These are phyloP conservation scores for Vigna reflexopilosa DNA, from an alignment of 306 rosid genomes.

Conservation along the genomic window DNA sequence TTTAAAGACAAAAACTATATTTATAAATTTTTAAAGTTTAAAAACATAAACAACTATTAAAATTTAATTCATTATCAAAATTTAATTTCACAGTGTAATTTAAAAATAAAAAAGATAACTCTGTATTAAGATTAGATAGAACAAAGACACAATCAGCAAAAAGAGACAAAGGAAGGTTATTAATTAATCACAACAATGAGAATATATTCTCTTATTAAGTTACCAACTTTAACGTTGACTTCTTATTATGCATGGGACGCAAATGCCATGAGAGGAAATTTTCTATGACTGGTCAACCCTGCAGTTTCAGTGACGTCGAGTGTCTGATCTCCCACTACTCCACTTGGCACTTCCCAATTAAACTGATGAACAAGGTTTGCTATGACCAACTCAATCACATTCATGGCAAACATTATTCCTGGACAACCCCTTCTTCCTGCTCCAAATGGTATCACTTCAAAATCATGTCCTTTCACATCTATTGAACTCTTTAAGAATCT, in stretches of 20 bases:
- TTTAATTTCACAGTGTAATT: too few species aligned
- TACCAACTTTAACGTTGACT: too few species aligned
- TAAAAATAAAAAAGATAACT: too few species aligned
- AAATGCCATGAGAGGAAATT: conserved; percentile 8
- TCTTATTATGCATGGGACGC: not conserved
- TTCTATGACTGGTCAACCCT: not conserved
- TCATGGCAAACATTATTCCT: not conserved
- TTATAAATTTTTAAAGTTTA: too few species aligned
- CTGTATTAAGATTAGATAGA: too few species aligned
- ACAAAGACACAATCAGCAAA: too few species aligned
- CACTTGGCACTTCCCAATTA: conserved; percentile 35
- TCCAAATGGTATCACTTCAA: conserved; percentile 38
- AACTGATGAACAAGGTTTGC: conserved; percentile 39
- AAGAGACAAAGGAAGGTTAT: too few species aligned
- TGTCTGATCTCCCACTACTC: not conserved
- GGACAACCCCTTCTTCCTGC: not conserved
- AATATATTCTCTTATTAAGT: too few species aligned
- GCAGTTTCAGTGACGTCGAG: conserved; percentile 2
- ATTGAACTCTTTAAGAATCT: conserved; percentile 28
- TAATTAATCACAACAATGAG: too few species aligned
- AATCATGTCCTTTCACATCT: conserved; percentile 38
- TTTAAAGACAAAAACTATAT: too few species aligned
- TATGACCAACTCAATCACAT: not conserved
- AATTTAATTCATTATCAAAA: too few species aligned
- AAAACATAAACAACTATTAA: too few species aligned